Conservation (phyloP, 78 protist genomes). For the Speleostelium caveatum region DNA sequence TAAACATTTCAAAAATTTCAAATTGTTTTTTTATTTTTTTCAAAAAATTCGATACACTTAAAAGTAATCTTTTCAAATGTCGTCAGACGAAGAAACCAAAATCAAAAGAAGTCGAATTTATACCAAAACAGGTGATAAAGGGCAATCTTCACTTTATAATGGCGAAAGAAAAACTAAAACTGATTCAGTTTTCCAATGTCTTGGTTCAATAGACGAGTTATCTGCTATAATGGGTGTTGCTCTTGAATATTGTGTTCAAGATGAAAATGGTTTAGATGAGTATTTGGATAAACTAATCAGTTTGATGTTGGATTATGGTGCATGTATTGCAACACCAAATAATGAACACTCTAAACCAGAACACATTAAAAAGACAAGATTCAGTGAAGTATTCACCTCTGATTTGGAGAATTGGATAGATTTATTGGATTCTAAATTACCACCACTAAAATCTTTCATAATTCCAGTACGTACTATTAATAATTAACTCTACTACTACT, state of each 20-base stretch:
- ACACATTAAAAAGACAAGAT: conserved; percentile 22
- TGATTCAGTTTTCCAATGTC: conserved; percentile 86
- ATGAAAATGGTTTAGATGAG: conserved; percentile 14
- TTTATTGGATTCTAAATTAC: conserved; percentile 85
- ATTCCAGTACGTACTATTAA: conserved; percentile 73
- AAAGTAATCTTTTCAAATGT: no score
- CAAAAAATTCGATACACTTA: no score
- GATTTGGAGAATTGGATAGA: conserved; percentile 93
- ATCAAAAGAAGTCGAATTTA: conserved; percentile 20
- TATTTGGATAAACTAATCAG: conserved; percentile 6
- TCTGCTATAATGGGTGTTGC: conserved; percentile 52
- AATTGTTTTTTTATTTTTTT: no score
- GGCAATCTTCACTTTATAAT: conserved; percentile 79
- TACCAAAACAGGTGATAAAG: conserved; percentile 83
- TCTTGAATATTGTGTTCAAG: conserved; percentile 13
- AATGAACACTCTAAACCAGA: not conserved
- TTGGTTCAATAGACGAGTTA: conserved; percentile 91
- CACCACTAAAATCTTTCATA: conserved; percentile 90
- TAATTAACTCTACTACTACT: no score
- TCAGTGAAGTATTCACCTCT: conserved; percentile 40
- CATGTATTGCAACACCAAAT: conserved; percentile 87
- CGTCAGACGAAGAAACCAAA: conserved; percentile 1
- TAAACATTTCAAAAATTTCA: no score
- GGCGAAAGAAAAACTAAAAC: conserved; percentile 90
- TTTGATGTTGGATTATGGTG: conserved; percentile 17